Conservation (phyloP, 2,329 filamentous ascomycete genomes). For the Sporothrix curviconia region DNA sequence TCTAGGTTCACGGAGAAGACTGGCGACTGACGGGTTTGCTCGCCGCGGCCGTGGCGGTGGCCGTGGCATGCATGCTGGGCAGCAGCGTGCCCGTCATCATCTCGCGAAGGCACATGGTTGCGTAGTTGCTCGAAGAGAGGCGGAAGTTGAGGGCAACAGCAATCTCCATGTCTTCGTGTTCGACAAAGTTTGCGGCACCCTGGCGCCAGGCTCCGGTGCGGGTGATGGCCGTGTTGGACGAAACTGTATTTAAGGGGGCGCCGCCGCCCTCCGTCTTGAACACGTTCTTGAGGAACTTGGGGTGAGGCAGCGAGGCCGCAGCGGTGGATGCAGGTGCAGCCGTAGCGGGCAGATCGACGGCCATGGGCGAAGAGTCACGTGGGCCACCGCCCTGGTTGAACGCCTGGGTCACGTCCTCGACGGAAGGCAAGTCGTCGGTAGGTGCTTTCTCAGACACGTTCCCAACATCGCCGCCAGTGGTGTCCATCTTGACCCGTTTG, state of each 20-base stretch:
- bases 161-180: slow-evolving; percentile 26
- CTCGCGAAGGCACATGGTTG: slow-evolving; percentile 33
- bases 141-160: slow-evolving; percentile 33
- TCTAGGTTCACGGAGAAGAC: background rate
- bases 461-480: background rate
- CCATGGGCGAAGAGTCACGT: background rate
- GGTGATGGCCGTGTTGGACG: slow-evolving; percentile 15
- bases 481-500: slow-evolving; percentile 39
- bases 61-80: background rate
- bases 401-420: background rate
- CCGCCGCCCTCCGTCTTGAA: slow-evolving; percentile 11
- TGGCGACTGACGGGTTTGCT: background rate
- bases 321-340: background rate
- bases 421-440: background rate
- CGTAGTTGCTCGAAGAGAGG: slow-evolving; percentile 32
- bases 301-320: background rate
- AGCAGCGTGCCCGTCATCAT: slow-evolving; percentile 22
- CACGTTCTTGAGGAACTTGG: slow-evolving; percentile 11
- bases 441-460: background rate
- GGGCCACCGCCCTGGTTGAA: background rate
- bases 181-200: slow-evolving; percentile 10
- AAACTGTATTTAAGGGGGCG: no score
- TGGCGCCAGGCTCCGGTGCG: slow-evolving; percentile 16
- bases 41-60: no score
- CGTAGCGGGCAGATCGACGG: background rate